Evolutionary conservation across 2,329 filamentous ascomycete genomes (phyloP).

Genomic region (Leptographium wingfieldii): DNA sequence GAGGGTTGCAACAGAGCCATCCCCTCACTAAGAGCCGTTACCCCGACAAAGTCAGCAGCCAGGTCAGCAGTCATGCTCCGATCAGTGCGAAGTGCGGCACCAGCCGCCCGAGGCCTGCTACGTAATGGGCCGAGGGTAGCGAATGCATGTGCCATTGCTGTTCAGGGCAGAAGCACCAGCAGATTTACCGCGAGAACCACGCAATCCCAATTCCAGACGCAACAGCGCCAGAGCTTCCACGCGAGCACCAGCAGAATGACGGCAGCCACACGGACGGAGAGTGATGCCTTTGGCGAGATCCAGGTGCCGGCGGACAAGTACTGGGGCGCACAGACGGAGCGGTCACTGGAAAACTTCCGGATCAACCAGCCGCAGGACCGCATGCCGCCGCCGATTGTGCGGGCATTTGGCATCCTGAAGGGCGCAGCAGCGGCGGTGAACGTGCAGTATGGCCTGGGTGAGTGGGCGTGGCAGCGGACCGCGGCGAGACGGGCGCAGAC

Average conservation of each 20-base stretch:
- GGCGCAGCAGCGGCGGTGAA: constrained; percentile 92
- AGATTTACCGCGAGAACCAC: background rate
- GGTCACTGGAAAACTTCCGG: constrained; percentile 92
- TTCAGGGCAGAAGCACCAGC: background rate
- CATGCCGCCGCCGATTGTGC: constrained; percentile 87
- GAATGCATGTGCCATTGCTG: background rate
- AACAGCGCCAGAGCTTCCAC: constrained; percentile 4
- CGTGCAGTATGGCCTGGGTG: constrained; percentile 72
- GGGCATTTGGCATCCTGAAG: constrained; percentile 94
- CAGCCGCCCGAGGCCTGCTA: constrained; percentile 8
- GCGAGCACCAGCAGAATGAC: constrained; percentile 17
- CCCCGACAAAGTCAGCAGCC: background rate
- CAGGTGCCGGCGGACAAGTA: constrained; percentile 88
- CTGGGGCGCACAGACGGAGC: constrained; percentile 96
- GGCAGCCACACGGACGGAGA: constrained; percentile 62
- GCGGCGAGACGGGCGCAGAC: background rate
- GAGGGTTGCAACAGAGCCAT: background rate
- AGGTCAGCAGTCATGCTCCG: constrained; percentile 8
- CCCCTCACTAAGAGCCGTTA: background rate
- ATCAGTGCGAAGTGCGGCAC: constrained; percentile 7
- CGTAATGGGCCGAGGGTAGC: background rate
- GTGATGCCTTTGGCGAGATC: constrained; percentile 95
- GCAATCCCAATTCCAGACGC: background rate
- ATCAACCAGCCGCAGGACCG: constrained; percentile 99
- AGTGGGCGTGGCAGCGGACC: background rate